phyloP scores from a whole-genome alignment of 441 rosid genomes.

The Omphalea diandra region DNA sequence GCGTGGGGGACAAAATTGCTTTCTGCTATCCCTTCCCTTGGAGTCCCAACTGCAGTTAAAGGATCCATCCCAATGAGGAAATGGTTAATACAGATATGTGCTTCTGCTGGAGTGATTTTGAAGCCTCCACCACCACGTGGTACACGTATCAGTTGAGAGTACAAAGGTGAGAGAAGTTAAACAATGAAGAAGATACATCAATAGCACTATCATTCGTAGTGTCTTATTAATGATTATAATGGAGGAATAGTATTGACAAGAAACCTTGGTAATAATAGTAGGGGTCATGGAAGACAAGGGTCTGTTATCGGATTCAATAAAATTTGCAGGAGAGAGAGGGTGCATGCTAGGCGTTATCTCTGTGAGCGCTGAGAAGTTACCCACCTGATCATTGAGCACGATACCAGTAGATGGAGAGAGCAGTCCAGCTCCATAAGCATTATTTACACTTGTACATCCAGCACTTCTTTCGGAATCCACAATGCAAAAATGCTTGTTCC shows the following conservation, averaged over 20 bases:
- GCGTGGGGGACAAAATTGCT: no score
- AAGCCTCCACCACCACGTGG: slow-evolving; percentile 86
- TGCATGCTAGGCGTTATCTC: slow-evolving; percentile 61
- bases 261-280: slow-evolving; percentile 72
- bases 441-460: slow-evolving; percentile 66
- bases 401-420: slow-evolving; percentile 78
- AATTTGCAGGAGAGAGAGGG: slow-evolving; percentile 92
- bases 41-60: slow-evolving; percentile 63
- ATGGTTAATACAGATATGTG: slow-evolving; percentile 74
- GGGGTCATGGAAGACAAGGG: slow-evolving; percentile 97
- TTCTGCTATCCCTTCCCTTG: no score
- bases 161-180: not conserved
- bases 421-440: slow-evolving; percentile 60
- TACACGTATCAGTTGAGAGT: slow-evolving; percentile 56
- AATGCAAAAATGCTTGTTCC: slow-evolving; percentile 88
- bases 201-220: not conserved
- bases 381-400: slow-evolving; percentile 83
- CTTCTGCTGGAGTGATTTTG: slow-evolving; percentile 73
- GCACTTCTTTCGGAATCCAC: slow-evolving; percentile 76
- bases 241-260: no score
- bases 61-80: slow-evolving; percentile 75
- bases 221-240: not conserved
- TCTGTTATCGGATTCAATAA: slow-evolving; percentile 70
- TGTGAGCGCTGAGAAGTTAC: slow-evolving; percentile 90
- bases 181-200: not conserved